Percentiles rank a stretch among this genome's conserved stretches.
These are phyloP conservation scores for Populus deltoides DNA, from an alignment of 345 rosid species.

Conservation along the genomic window DNA sequence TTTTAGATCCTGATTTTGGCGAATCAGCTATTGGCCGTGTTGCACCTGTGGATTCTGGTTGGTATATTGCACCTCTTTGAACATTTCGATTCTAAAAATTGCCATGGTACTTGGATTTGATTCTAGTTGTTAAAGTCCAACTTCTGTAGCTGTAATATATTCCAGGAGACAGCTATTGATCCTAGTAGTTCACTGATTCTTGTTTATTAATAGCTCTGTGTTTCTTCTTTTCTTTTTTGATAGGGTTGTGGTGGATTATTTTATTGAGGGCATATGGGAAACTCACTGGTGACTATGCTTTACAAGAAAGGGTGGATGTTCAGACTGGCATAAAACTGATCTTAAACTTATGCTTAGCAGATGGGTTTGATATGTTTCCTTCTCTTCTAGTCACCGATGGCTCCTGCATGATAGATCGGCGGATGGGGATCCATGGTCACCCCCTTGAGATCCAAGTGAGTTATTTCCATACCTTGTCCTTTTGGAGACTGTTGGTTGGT, in stretches of 20 bases:
- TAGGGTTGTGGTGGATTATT: conserved; percentile 38
- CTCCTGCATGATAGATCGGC: conserved; percentile 37
- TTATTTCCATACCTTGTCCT: background rate
- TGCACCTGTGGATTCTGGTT: conserved; percentile 36
- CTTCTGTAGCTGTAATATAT: background rate
- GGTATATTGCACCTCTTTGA: background rate
- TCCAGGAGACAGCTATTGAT: background rate
- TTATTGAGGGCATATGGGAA: conserved; percentile 34
- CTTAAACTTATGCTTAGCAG: conserved; percentile 30
- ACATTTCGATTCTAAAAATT: background rate
- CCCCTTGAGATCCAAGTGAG: conserved; percentile 38
- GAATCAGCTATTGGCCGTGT: conserved; percentile 39
- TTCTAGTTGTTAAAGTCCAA: background rate
- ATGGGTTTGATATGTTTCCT: conserved; percentile 39
- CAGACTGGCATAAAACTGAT: conserved; percentile 35
- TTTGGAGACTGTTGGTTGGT: background rate
- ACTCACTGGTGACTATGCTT: conserved; percentile 33
- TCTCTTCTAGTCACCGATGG: conserved; percentile 35
- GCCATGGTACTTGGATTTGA: background rate
- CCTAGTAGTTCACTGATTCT: conserved; percentile 1
- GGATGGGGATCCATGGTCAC: conserved; percentile 38
- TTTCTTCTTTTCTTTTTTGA: background rate
- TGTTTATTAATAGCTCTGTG: background rate
- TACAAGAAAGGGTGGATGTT: conserved; percentile 39
- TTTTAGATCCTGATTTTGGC: conserved; percentile 35